Evolutionary conservation across 1,284 basidiomycete genomes (phyloP), one percentile per base, ranked within the genome.

Genomic region (Puccinia sorghi): DNA sequence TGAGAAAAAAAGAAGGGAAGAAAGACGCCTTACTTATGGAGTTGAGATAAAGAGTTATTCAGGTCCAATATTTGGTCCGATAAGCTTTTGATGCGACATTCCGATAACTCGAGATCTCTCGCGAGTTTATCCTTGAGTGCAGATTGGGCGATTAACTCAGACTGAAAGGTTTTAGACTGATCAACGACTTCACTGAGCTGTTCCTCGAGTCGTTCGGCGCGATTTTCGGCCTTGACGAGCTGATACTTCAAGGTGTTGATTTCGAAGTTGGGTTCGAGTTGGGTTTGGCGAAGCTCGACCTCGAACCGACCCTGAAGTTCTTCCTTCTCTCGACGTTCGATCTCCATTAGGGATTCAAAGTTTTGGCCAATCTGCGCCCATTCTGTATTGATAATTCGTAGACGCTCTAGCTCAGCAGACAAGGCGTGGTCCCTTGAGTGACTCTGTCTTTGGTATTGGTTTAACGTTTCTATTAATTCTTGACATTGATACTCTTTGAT

Each of bases 271-370:
- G 59, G 72, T 39, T 74, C 72, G 22, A 74, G 27, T 39, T 63
- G 39, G 13, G 43, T 63, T 61, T 74, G 22, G 13, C 57, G 57
- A 25, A 74, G 48, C 46, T 74, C 72, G 7, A 22, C 15, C 50
- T 71, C 50, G 32, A 32, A 52, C 39, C 37, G 12, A 13, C 52
- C 50, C 32, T 71, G 48, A 11, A 71, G 37, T n/a, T 71, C 69
- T 39, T 74, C 72, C 43, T 63, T 74, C 57, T 74, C 59, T 32
- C 72, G 41, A 32, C 59, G 37, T 64, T 74, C 72, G 27, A 74
- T 74, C 46, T 74, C 72, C 12, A 63, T 50, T 32, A 74, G 46
- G 3, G 57, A 61, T 22, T 74, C 72, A 52, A 74, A 74, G 27
- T 74, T 63, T 12, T 50, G 27, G 1, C 56, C 59, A 59, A 74